Percentiles rank a stretch among this genome's conserved stretches.
Evolutionary conservation across 331 rosid species (phyloP).

Genomic region (Erythrophleum ivorense): DNA sequence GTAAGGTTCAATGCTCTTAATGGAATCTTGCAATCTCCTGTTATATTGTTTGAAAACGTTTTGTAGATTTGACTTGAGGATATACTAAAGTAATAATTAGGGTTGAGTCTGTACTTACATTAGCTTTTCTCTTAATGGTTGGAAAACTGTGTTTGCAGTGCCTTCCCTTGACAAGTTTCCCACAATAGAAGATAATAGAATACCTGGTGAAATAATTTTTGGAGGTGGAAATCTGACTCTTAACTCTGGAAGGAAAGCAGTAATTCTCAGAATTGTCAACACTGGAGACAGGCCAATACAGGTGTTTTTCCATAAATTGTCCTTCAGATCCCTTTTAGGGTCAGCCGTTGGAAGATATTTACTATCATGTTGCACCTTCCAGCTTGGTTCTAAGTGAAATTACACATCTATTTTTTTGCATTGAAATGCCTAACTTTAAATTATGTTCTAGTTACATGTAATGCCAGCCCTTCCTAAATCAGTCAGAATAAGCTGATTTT

Average conservation of each 20-base stretch:
- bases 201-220: slow-evolving; percentile 72
- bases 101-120: slow-evolving; percentile 23
- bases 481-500: slow-evolving; percentile 21
- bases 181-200: slow-evolving; percentile 46
- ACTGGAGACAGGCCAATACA: slow-evolving; percentile 94
- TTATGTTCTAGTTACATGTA: not conserved
- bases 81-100: slow-evolving; percentile 18
- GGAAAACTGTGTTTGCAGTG: slow-evolving; percentile 59
- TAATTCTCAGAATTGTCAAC: slow-evolving; percentile 68
- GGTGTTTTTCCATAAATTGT: slow-evolving; percentile 48
- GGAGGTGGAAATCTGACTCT: slow-evolving; percentile 50
- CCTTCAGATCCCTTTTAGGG: not conserved
- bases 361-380: slow-evolving; percentile 14
- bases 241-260: slow-evolving; percentile 72
- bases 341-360: not conserved
- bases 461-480: slow-evolving; percentile 10
- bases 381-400: slow-evolving; percentile 27
- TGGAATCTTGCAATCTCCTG: slow-evolving; percentile 26
- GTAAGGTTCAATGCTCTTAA: slow-evolving; percentile 20
- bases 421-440: slow-evolving; percentile 16
- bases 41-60: slow-evolving; percentile 16
- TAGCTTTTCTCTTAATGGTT: slow-evolving; percentile 32
- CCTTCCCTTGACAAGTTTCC: slow-evolving; percentile 78
- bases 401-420: slow-evolving; percentile 17
- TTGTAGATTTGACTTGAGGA: slow-evolving; percentile 5